These are phyloP conservation scores for Phytophthora pistaciae DNA, from an alignment of 352 stramenopile genomes.

Conservation along the genomic window DNA sequence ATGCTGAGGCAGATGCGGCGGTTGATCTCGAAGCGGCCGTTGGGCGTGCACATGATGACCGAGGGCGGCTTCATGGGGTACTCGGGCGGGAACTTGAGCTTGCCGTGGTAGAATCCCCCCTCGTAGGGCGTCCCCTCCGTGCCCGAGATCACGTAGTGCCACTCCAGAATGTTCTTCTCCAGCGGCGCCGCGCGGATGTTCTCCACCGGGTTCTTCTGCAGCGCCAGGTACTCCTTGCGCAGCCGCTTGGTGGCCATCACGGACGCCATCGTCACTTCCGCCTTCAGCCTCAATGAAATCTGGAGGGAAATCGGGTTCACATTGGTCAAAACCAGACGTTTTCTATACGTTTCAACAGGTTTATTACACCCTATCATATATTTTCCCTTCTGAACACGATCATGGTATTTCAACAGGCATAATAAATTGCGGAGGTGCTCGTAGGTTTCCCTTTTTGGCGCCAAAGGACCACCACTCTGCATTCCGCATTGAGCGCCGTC, in stretches of 20 bases:
- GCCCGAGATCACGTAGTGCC: constrained; percentile 94
- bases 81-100: constrained; percentile 93
- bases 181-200: constrained; percentile 90
- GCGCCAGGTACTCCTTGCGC: constrained; percentile 90
- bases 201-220: constrained; percentile 89
- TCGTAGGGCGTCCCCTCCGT: constrained; percentile 78
- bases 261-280: constrained; percentile 56
- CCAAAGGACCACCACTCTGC: constrained; percentile 9
- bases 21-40: constrained; percentile 94
- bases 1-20: constrained; percentile 94
- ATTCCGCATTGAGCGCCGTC: constrained; percentile 24
- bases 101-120: constrained; percentile 92
- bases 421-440: not conserved
- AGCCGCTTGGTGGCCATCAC: constrained; percentile 89
- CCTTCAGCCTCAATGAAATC: not conserved
- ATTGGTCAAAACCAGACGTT: not conserved
- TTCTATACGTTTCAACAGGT: not conserved
- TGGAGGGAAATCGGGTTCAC: not conserved
- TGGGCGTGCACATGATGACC: constrained; percentile 95
- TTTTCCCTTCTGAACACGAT: not conserved
- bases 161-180: constrained; percentile 96
- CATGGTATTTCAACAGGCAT: not conserved
- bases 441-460: constrained; percentile 31
- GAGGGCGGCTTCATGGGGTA: constrained; percentile 96
- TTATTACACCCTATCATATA: not conserved